A percentile compares a stretch with the other conserved stretches of the same genome.
Evolutionary conservation across 2,329 filamentous ascomycete species (phyloP).

Genomic region (Trichoderma sp.): DNA sequence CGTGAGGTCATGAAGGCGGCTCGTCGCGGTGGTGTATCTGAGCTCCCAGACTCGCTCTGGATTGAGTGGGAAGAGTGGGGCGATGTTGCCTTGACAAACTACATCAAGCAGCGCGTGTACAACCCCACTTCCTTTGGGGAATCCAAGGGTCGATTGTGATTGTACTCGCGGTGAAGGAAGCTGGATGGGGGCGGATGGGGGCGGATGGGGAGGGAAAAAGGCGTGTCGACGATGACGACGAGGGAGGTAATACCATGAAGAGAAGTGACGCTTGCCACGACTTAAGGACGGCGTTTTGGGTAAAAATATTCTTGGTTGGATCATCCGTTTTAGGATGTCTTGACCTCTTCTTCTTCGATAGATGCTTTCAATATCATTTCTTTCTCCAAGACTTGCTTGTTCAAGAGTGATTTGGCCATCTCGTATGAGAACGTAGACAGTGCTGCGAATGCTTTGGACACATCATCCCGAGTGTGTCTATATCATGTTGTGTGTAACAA

Average conservation of each 20-base stretch:
- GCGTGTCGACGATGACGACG: not conserved
- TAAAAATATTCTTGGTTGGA: not conserved
- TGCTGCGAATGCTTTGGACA: not conserved
- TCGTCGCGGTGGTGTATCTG: conserved; percentile 73
- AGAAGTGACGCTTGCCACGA: conserved; percentile 3
- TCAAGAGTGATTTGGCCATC: not conserved
- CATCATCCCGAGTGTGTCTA: not conserved
- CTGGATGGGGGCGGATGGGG: not conserved
- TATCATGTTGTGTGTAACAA: not conserved
- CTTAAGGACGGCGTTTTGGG: conserved; percentile 10
- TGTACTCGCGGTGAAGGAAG: not conserved
- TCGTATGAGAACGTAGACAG: no score
- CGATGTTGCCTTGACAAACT: conserved; percentile 58
- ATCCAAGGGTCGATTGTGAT: conserved; percentile 33
- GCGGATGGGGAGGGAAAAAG: no score
- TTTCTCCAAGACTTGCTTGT: not conserved
- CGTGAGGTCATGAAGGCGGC: conserved; percentile 92
- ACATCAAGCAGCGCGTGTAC: conserved; percentile 59
- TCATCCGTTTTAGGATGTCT: not conserved
- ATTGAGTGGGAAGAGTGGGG: conserved; percentile 71
- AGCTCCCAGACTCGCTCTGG: conserved; percentile 65
- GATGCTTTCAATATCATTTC: not conserved
- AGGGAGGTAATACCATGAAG: not conserved
- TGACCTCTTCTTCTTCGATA: conserved; percentile 5
- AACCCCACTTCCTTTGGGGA: conserved; percentile 50